These are phyloP conservation scores for Lipomyces japonicus DNA, from an alignment of 805 yeast genomes.

Conservation along the genomic window DNA sequence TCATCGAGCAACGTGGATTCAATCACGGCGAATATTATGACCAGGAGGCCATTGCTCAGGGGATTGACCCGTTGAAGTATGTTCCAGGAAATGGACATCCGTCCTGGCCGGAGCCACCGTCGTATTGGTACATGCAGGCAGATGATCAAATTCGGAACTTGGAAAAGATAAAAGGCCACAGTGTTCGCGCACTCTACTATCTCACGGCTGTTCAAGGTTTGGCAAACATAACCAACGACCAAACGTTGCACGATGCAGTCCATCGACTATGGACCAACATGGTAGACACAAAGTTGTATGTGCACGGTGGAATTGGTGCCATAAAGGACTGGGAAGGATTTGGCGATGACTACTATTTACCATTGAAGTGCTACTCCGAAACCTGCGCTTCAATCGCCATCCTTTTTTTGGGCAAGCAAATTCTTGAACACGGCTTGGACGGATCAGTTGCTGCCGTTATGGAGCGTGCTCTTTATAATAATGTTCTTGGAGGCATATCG, in stretches of 20 bases:
- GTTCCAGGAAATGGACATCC: constrained; percentile 11
- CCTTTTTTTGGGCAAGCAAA: constrained; percentile 28
- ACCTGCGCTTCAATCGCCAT: constrained; percentile 35
- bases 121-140: constrained; percentile 33
- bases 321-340: constrained; percentile 34
- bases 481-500: constrained; percentile 33
- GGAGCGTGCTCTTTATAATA: constrained; percentile 33
- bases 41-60: constrained; percentile 28
- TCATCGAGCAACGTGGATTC: constrained; percentile 32
- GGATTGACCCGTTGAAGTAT: constrained; percentile 29
- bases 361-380: constrained; percentile 33
- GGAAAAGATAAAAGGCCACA: constrained; percentile 32
- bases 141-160: constrained; percentile 28
- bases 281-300: constrained; percentile 32
- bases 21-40: constrained; percentile 31
- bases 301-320: constrained; percentile 35
- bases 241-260: constrained; percentile 23
- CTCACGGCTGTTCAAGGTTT: constrained; percentile 33
- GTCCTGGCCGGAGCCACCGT: constrained; percentile 24
- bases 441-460: constrained; percentile 27
- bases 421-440: constrained; percentile 26
- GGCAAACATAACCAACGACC: constrained; percentile 28
- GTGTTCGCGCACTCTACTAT: constrained; percentile 32
- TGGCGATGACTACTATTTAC: constrained; percentile 31
- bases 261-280: constrained; percentile 28